Evolutionary conservation across 1,284 basidiomycete genomes (phyloP).

Genomic region (Sporisorium exsertum): DNA sequence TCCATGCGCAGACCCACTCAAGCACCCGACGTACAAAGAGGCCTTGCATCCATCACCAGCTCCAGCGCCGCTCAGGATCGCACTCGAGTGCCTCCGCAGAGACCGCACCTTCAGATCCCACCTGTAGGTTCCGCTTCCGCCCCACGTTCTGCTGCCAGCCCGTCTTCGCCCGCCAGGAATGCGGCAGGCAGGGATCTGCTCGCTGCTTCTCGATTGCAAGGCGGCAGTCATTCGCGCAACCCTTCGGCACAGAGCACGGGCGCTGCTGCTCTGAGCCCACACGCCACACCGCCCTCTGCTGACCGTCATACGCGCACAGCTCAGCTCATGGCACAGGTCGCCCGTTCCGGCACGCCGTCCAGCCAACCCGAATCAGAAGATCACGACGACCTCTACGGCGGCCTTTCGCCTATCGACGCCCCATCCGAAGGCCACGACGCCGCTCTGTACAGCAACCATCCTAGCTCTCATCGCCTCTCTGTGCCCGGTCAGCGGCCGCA

Average conservation of each 20-base stretch:
- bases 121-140: conserved; percentile 15
- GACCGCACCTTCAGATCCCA: conserved; percentile 43
- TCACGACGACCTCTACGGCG: conserved; percentile 58
- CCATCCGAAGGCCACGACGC: conserved; percentile 38
- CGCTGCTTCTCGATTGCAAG: conserved; percentile 31
- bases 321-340: conserved; percentile 53
- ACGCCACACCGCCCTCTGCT: conserved; percentile 18
- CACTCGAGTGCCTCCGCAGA: conserved; percentile 10
- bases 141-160: conserved; percentile 16
- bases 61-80: conserved; percentile 26
- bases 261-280: conserved; percentile 6
- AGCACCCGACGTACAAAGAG: conserved; percentile 26
- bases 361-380: conserved; percentile 44
- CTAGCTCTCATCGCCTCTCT: conserved; percentile 27
- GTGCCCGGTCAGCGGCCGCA: conserved; percentile 44
- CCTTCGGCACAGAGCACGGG: conserved; percentile 27
- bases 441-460: conserved; percentile 32
- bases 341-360: conserved; percentile 33
- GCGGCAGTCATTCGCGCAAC: conserved; percentile 21
- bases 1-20: conserved; percentile 54
- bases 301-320: conserved; percentile 53
- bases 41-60: conserved; percentile 17
- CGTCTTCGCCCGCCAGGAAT: conserved; percentile 34
- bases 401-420: conserved; percentile 48
- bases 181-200: conserved; percentile 40